A percentile compares a stretch with the other conserved stretches of the same genome.
These are phyloP conservation scores for Noccaea caerulescens DNA, from an alignment of 345 rosid species.

Conservation along the genomic window DNA sequence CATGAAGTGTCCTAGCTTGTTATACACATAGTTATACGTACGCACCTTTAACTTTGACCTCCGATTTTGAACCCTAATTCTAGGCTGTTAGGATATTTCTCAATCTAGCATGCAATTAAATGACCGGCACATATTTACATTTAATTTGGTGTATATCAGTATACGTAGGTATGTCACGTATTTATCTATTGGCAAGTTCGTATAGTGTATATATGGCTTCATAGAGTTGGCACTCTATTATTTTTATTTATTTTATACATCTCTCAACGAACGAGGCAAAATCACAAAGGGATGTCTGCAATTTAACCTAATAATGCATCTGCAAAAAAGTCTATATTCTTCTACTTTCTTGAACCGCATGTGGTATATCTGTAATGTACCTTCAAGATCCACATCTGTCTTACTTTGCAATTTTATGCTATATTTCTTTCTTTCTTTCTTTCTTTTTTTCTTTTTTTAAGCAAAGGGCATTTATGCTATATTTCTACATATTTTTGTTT, in stretches of 20 bases:
- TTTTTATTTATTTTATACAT: neutral
- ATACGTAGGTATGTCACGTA: neutral
- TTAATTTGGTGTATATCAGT: neutral
- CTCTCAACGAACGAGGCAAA: conserved; percentile 34
- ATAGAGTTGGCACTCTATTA: neutral
- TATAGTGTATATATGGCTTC: neutral
- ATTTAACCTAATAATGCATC: conserved; percentile 41
- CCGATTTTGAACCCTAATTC: conserved; percentile 11
- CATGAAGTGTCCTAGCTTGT: neutral
- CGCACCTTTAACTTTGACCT: conserved; percentile 11
- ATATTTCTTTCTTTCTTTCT: neutral
- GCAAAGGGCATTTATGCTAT: no score
- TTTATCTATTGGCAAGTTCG: neutral
- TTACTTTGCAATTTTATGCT: conserved; percentile 29
- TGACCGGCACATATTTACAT: neutral
- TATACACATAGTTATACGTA: conserved; percentile 9
- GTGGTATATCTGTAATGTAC: conserved; percentile 51
- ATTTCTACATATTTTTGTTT: conserved; percentile 7
- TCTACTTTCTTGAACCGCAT: conserved; percentile 46
- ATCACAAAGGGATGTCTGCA: conserved; percentile 23
- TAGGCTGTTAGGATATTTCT: conserved; percentile 2
- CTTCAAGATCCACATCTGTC: conserved; percentile 49
- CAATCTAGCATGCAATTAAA: neutral
- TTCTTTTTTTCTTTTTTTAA: no score
- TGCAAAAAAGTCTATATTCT: conserved; percentile 43